These are phyloP conservation scores for Penicillium sp. DNA, from an alignment of 2,329 filamentous ascomycete genomes.

Conservation along the genomic window DNA sequence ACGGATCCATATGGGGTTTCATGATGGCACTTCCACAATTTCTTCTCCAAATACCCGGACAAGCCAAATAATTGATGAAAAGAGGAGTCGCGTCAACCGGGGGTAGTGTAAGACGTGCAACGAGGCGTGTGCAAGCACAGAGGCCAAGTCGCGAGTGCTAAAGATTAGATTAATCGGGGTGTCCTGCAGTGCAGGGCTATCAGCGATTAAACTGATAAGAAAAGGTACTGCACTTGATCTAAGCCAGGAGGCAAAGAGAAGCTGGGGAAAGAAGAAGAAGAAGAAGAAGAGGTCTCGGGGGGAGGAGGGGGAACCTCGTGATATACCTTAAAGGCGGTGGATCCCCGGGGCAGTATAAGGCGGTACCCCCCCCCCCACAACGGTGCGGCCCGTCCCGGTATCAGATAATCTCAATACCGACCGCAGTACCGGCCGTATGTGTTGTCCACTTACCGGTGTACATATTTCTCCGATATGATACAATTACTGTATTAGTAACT, in stretches of 20 bases:
- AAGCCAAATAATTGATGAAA: slow-evolving; percentile 52
- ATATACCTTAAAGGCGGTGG: not conserved
- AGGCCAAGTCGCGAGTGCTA: slow-evolving; percentile 55
- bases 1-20: not conserved
- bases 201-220: slow-evolving; percentile 96
- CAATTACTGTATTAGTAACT: too few species aligned
- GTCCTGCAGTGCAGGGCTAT: slow-evolving; percentile 68
- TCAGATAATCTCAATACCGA: too few species aligned
- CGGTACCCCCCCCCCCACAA: not conserved
- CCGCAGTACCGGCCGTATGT: too few species aligned
- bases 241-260: slow-evolving; percentile 61
- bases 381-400: not conserved
- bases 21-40: not conserved
- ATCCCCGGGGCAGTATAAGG: not conserved
- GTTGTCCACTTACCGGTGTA: too few species aligned
- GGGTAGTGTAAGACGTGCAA: slow-evolving; percentile 71
- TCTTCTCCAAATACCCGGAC: not conserved
- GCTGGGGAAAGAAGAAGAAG: slow-evolving; percentile 46
- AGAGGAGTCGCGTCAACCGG: slow-evolving; percentile 63
- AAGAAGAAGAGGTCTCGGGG: slow-evolving; percentile 39
- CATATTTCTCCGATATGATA: too few species aligned
- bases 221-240: slow-evolving; percentile 96
- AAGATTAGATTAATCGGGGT: slow-evolving; percentile 81
- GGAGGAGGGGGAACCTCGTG: slow-evolving; percentile 5
- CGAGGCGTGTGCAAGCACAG: slow-evolving; percentile 69